Evolutionary conservation across 2,329 filamentous ascomycete species (phyloP), one percentile per base, ranked within the genome.

Genomic region (Sphaceloma murrayae): DNA sequence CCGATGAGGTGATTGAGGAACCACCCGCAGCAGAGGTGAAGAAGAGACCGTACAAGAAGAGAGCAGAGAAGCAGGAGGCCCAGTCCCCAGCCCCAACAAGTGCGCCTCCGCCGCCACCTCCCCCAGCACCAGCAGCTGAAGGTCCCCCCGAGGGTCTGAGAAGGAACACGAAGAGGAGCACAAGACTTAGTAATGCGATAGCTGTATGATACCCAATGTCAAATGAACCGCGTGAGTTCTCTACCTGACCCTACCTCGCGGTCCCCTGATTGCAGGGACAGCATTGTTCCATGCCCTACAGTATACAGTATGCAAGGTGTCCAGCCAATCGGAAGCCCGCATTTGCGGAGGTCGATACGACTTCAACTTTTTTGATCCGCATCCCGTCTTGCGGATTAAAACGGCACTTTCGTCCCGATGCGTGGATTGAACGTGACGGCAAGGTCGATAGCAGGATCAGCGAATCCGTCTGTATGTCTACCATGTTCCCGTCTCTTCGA

Each of bases 1-100:
- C 51, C 7, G 59, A 63, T 21, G 58, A 58, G 33, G 60, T 58
- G 21, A 53, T 27, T 7, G 42, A 34, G 32, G 14, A 18, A 17
- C 6, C 19, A 11, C 31, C 32, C 7, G 19, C 32, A 11, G 42
- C 30, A 6, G 31, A 45, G 13, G 31, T 34, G n/a, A 45, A 45
- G 31, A 45, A 45, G 31, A 13, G 42, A 26, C 29, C 29, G 4
- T 34, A 32, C 13, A 34, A 45, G n/a, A 45, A 24, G 21, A 45
- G 29, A 17, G 31, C 31, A n/a, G 42, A 45, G 21, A 34, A 45
- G 31, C 21, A 34, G 29, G 42, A 45, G 22, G 36, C 36, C 3
- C 10, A 22, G 3, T 30, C 24, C 5, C 24, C 24, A 18, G 36
- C 36, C 4, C 36, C 36, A n/a, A n/a, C n/a, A n/a, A n/a, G n/a